phyloP scores from a whole-genome alignment of 257 asterid species.

The Nicotiana paniculata region DNA sequence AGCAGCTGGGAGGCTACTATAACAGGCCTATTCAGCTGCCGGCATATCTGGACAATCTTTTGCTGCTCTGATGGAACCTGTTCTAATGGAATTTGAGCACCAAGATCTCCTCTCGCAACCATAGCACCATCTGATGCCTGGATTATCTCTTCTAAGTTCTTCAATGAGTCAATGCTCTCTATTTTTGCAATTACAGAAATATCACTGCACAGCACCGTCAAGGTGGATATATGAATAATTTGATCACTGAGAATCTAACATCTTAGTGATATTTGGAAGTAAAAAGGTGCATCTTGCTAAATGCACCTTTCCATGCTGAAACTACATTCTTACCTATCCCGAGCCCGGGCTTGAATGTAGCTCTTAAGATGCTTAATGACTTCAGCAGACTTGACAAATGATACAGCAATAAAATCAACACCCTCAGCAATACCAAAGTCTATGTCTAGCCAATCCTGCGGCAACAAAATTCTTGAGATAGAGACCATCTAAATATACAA shows the following conservation, averaged over 20 bases:
- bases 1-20: constrained; percentile 96
- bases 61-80: constrained; percentile 98
- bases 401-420: constrained; percentile 93
- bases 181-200: constrained; percentile 84
- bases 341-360: constrained; percentile 91
- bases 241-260: not conserved
- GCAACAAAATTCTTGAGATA: constrained; percentile 14
- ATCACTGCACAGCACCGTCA: constrained; percentile 52
- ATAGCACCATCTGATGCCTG: constrained; percentile 93
- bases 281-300: not conserved
- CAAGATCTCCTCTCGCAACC: constrained; percentile 99
- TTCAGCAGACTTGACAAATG: constrained; percentile 98
- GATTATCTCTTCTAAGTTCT: constrained; percentile 90
- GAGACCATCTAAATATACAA: constrained; percentile 13
- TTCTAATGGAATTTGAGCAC: constrained; percentile 97
- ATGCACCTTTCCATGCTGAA: not conserved
- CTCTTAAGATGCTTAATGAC: constrained; percentile 93
- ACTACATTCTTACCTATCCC: constrained; percentile 55
- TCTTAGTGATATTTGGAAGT: not conserved
- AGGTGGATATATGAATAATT: not conserved
- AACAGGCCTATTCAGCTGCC: constrained; percentile 88
- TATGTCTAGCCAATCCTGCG: constrained; percentile 96
- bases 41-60: constrained; percentile 75
- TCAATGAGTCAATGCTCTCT: constrained; percentile 92
- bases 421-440: constrained; percentile 98